phyloP scores from a whole-genome alignment of 2,329 filamentous ascomycete species.

The Exutisphaerella laricina region DNA sequence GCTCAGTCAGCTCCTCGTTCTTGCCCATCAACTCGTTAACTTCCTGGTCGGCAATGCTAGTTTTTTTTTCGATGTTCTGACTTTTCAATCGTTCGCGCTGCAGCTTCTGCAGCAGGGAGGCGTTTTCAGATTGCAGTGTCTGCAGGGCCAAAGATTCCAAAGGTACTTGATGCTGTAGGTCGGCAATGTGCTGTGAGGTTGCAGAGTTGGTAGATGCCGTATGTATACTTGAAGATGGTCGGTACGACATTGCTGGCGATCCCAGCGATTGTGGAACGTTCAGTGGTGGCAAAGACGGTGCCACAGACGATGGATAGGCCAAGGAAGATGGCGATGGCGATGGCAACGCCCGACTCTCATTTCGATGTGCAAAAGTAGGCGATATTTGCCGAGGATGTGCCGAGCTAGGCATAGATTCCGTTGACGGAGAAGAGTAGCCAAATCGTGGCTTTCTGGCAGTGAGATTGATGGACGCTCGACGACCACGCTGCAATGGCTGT shows the following conservation, averaged over 20 bases:
- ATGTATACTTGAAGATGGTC: constrained; percentile 22
- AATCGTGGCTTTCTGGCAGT: constrained; percentile 5
- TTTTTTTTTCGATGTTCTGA: constrained; percentile 47
- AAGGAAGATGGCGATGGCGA: constrained; percentile 26
- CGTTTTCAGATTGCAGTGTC: constrained; percentile 51
- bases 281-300: constrained; percentile 16
- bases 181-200: constrained; percentile 39
- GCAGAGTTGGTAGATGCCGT: constrained; percentile 24
- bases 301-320: constrained; percentile 18
- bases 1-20: constrained; percentile 44
- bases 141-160: constrained; percentile 50
- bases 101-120: constrained; percentile 48
- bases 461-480: constrained; percentile 17
- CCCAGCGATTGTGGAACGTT: constrained; percentile 13
- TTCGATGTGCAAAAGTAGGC: constrained; percentile 12
- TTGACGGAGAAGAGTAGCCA: constrained; percentile 19
- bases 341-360: constrained; percentile 16
- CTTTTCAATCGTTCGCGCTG: constrained; percentile 47
- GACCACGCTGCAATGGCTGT: constrained; percentile 10
- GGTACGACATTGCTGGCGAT: constrained; percentile 25
- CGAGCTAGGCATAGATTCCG: constrained; percentile 20
- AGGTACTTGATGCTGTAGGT: constrained; percentile 51
- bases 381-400: constrained; percentile 21
- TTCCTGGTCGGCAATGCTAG: constrained; percentile 47
- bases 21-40: constrained; percentile 49